Evolutionary conservation across 371 early-diverging fungal genomes (phyloP), one percentile per base, ranked within the genome.

Genomic region (Phascolomyces articulosus): DNA sequence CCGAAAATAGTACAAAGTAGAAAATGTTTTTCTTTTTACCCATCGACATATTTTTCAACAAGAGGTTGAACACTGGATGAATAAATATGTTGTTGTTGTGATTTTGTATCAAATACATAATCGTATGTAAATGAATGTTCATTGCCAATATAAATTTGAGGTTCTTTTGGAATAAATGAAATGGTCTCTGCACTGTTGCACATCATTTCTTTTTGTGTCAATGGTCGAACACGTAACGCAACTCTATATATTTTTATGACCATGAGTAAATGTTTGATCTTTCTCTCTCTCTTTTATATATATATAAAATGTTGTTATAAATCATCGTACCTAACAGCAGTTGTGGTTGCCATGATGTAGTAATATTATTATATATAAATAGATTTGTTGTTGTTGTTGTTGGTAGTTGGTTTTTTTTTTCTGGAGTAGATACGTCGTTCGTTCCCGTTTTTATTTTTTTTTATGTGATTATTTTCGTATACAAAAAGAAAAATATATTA

Each of bases 51-150:
- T 66, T 91, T 88, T 16, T 89, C 87, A n/a, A 96, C 85, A 59
- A 97, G 74, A 18, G 90, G 90, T 20, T 74, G 71, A 40, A 92
- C 91, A 48, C 87, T 80, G 3, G 78, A 66, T 16, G 89, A 85
- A 77, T 91, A 95, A 26, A 97, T 81, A 1, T 79, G 59, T 26
- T 77, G 58, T 74, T 98, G 98, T 26, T 70, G 48, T 8, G 90
- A 66, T 27, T 88, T 84, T 16, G 87, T 81, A 26, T 90, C 89
- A 74, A 92, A 97, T 10, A 93, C 92, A 67, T 91, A 78, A 77
- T 98, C 96, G 64, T 89, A 97, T 58, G 91, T 89, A 78, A 95
- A 97, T 4, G 87, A 84, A 44, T 86, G 85, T 55, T 90, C 88
- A 34, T 84, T 79, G 27, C 87, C 89, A 20, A 90, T 83, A 38